Percentiles rank a stretch among this genome's conserved stretches.
Evolutionary conservation across 768 basidiomycete genomes (phyloP).

Genomic region (Pholiota microspora): DNA sequence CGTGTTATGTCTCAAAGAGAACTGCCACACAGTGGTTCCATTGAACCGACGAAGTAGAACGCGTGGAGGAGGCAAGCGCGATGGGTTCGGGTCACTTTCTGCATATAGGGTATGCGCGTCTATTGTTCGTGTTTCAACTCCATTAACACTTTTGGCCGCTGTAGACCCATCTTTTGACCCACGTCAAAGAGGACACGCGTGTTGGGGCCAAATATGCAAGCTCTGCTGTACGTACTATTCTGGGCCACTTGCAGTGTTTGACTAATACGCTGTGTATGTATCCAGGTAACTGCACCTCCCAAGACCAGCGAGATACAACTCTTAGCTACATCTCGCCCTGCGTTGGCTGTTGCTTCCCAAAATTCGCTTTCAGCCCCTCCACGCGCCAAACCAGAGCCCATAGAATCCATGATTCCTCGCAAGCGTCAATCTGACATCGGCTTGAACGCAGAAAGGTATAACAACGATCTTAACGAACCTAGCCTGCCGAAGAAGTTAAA

Average conservation of each 20-base stretch:
- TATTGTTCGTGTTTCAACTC: slow-evolving; percentile 2
- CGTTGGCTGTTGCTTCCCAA: not conserved
- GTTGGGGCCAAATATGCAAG: not conserved
- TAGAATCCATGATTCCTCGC: slow-evolving; percentile 28
- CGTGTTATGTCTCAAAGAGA: slow-evolving; percentile 45
- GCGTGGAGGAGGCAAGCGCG: slow-evolving; percentile 38
- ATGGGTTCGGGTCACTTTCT: slow-evolving; percentile 46
- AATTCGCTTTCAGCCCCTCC: not conserved
- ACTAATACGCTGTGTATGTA: not conserved
- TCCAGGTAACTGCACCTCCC: not conserved
- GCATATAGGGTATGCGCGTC: slow-evolving; percentile 39
- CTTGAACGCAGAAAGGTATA: slow-evolving; percentile 13
- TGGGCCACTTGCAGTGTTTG: not conserved
- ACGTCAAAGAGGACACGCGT: slow-evolving; percentile 2
- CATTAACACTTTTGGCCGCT: slow-evolving; percentile 4
- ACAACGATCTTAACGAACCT: not conserved
- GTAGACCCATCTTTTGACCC: slow-evolving; percentile 16
- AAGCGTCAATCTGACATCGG: slow-evolving; percentile 36
- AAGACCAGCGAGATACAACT: not conserved
- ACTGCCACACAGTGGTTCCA: slow-evolving; percentile 35
- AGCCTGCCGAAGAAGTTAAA: not conserved
- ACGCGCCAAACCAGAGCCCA: slow-evolving; percentile 28
- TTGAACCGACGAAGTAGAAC: slow-evolving; percentile 27
- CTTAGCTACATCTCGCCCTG: not conserved
- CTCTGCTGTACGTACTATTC: not conserved